Evolutionary conservation across 169 alveolate species (phyloP).

Genomic region (Plasmodium gonderi): DNA sequence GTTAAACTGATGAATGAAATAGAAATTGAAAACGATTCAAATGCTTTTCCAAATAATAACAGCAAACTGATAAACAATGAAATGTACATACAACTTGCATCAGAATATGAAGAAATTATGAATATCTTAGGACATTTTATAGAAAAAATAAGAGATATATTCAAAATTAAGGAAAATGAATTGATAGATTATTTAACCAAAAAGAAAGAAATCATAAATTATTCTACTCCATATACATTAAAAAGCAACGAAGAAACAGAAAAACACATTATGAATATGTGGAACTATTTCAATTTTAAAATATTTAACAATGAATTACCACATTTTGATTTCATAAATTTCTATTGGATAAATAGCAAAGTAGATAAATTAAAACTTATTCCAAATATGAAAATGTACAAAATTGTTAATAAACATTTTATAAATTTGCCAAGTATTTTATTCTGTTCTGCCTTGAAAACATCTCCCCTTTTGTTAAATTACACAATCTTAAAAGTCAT

Average conservation of each 20-base stretch:
- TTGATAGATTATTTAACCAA: slow-evolving; percentile 22
- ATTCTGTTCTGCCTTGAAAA: slow-evolving; percentile 16
- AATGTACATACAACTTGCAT: slow-evolving; percentile 15
- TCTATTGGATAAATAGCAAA: slow-evolving; percentile 47
- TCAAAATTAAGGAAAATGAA: slow-evolving; percentile 37
- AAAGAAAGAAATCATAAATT: slow-evolving; percentile 23
- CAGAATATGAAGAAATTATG: slow-evolving; percentile 60
- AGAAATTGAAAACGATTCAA: slow-evolving; percentile 61
- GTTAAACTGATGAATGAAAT: slow-evolving; percentile 32
- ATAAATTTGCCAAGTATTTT: slow-evolving; percentile 36
- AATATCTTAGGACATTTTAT: slow-evolving; percentile 38
- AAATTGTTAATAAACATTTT: slow-evolving; percentile 46
- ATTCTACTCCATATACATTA: slow-evolving; percentile 64
- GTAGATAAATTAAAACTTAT: slow-evolving; percentile 17
- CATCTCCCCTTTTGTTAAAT: slow-evolving; percentile 49
- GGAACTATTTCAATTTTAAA: slow-evolving; percentile 65
- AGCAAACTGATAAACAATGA: slow-evolving; percentile 30
- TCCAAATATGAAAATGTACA: slow-evolving; percentile 66
- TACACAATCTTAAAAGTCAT: slow-evolving; percentile 52
- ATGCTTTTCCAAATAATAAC: background rate
- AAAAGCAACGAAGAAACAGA: slow-evolving; percentile 52
- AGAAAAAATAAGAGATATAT: slow-evolving; percentile 28
- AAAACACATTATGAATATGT: slow-evolving; percentile 60
- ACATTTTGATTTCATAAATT: slow-evolving; percentile 25
- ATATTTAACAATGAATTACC: slow-evolving; percentile 58